These are phyloP conservation scores for Oryza glumipatula DNA, from an alignment of 176 grass and related monocot genomes.

Conservation along the genomic window DNA sequence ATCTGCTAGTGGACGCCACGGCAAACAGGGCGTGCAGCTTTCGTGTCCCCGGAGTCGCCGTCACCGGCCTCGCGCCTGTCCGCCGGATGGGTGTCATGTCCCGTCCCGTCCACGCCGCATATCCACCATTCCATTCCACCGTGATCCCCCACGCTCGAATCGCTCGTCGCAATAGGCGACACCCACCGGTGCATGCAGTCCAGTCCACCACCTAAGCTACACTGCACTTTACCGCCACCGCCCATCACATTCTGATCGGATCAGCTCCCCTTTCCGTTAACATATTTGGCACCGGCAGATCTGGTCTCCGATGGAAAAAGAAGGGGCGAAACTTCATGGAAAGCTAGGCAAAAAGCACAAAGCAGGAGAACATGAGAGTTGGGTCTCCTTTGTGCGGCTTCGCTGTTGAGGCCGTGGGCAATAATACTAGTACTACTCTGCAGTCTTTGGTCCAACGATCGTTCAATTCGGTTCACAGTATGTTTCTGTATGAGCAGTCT, in stretches of 20 bases:
- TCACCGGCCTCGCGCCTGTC: conserved; percentile 7
- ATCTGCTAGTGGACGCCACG: background rate
- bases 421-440: too few relatives aligned
- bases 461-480: too few relatives aligned
- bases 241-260: background rate
- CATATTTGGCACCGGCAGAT: background rate
- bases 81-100: conserved; percentile 7
- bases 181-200: background rate
- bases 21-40: background rate
- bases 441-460: too few relatives aligned
- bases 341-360: background rate
- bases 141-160: background rate
- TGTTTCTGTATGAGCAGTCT: background rate
- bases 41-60: conserved; percentile 17
- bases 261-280: background rate
- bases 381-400: background rate
- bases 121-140: background rate
- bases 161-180: background rate
- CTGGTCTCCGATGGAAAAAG: background rate
- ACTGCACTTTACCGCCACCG: too few relatives aligned
- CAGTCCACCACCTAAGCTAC: too few relatives aligned
- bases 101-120: too few relatives aligned
- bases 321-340: background rate
- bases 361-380: background rate
- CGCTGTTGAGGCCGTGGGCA: too few relatives aligned